phyloP scores from a whole-genome alignment of 805 yeast genomes.

The Ogataea neopini region DNA sequence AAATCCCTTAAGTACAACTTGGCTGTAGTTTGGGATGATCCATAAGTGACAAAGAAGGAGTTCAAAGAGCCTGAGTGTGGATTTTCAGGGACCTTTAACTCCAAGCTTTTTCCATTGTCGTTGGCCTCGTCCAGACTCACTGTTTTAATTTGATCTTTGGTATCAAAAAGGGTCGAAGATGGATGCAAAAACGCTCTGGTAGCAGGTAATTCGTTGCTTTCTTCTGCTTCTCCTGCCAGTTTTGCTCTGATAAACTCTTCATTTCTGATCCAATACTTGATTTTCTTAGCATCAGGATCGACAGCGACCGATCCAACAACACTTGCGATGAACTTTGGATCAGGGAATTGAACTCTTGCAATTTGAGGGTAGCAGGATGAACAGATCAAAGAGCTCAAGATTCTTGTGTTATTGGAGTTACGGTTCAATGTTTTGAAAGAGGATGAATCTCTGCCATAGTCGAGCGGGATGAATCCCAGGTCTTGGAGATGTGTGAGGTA shows the following conservation, averaged over 20 bases:
- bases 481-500: constrained; percentile 71
- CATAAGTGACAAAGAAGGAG: constrained; percentile 64
- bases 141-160: constrained; percentile 32
- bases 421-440: constrained; percentile 43
- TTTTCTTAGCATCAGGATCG: constrained; percentile 78
- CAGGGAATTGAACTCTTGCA: constrained; percentile 80
- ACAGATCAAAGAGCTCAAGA: constrained; percentile 68
- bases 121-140: constrained; percentile 5
- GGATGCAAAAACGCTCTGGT: constrained; percentile 85
- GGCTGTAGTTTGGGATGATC: constrained; percentile 56
- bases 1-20: constrained; percentile 72
- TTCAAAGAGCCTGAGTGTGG: constrained; percentile 35
- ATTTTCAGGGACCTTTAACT: constrained; percentile 3
- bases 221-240: constrained; percentile 15
- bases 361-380: constrained; percentile 84
- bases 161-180: constrained; percentile 65
- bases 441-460: constrained; percentile 34
- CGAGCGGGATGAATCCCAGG: constrained; percentile 69
- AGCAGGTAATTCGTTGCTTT: constrained; percentile 47
- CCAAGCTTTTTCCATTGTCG: background rate
- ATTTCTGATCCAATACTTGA: constrained; percentile 72
- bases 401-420: constrained; percentile 48
- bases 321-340: constrained; percentile 68
- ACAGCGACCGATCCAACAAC: constrained; percentile 78
- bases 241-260: constrained; percentile 45